phyloP scores from a whole-genome alignment of 2,329 filamentous ascomycete species.

The Acephala macrosclerotiorum region DNA sequence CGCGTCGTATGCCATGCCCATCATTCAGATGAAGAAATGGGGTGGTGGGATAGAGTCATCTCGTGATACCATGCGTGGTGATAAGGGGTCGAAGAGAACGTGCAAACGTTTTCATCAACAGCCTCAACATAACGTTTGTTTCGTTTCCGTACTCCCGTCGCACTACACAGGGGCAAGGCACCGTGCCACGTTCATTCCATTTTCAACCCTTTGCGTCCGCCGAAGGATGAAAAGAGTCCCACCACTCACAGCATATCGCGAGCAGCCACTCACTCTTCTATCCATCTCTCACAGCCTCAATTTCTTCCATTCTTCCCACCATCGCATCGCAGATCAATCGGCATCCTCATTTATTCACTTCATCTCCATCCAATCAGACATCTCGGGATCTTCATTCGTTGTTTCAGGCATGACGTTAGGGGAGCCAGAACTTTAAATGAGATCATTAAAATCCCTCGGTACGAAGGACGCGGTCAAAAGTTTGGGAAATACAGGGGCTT shows the following conservation, averaged over 20 bases:
- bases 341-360: constrained; percentile 13
- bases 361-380: constrained; percentile 16
- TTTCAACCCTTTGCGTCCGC: not conserved
- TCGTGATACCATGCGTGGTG: not conserved
- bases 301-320: not conserved
- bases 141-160: constrained; percentile 7
- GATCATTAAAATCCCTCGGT: too few relatives aligned
- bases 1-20: not conserved
- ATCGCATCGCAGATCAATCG: constrained; percentile 13
- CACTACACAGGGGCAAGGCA: not conserved
- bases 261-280: not conserved
- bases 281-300: constrained; percentile 8
- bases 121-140: constrained; percentile 5
- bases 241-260: not conserved
- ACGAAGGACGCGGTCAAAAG: too few relatives aligned
- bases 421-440: not conserved
- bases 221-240: not conserved
- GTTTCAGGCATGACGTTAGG: not conserved
- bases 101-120: not conserved
- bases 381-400: not conserved
- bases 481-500: too few relatives aligned
- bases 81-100: constrained; percentile 2
- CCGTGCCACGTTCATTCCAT: constrained; percentile 9
- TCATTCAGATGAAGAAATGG: not conserved
- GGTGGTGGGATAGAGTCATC: not conserved